A percentile compares a stretch with the other conserved stretches of the same genome.
Conservation (phyloP, 768 basidiomycete species). For the Xerocomellus chrysenteron region DNA sequence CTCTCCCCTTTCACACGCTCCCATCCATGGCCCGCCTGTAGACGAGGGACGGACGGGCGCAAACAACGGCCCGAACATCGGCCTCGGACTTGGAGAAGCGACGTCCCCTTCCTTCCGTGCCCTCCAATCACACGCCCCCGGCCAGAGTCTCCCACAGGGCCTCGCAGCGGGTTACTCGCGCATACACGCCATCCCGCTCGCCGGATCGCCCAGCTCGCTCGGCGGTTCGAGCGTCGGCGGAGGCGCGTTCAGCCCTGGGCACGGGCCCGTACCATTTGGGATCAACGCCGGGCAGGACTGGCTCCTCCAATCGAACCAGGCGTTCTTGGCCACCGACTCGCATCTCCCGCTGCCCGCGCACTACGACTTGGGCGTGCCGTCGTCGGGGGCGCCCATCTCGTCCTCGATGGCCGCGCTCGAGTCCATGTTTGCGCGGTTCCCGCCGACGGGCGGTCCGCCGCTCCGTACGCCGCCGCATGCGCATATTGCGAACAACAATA, state of each 20-base stretch:
- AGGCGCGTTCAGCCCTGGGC: constrained; percentile 30
- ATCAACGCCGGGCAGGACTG: constrained; percentile 33
- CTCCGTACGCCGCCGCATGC: constrained; percentile 30
- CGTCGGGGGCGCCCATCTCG: constrained; percentile 11
- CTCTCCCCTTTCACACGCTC: constrained; percentile 29
- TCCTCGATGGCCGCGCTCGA: constrained; percentile 40
- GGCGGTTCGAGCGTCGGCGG: constrained; percentile 26
- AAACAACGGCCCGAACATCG: constrained; percentile 13
- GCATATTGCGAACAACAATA: constrained; percentile 19
- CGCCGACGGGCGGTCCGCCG: constrained; percentile 19
- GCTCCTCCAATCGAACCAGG: constrained; percentile 28
- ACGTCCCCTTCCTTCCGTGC: constrained; percentile 75
- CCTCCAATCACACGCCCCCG: constrained; percentile 83
- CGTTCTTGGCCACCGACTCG: constrained; percentile 20
- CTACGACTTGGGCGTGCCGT: constrained; percentile 12
- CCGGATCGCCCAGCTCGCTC: constrained; percentile 37
- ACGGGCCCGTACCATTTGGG: constrained; percentile 30
- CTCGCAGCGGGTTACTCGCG: constrained; percentile 89
- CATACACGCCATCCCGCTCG: constrained; percentile 69
- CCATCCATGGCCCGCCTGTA: constrained; percentile 24
- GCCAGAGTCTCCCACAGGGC: constrained; percentile 88
- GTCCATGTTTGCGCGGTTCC: constrained; percentile 52
- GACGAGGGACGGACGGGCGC: constrained; percentile 25
- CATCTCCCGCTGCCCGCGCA: constrained; percentile 27
- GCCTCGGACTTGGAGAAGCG: constrained; percentile 29